Percentiles rank a stretch among this genome's conserved stretches.
Conservation (phyloP, 768 basidiomycete species). For the Xanthoconium stramineum region DNA sequence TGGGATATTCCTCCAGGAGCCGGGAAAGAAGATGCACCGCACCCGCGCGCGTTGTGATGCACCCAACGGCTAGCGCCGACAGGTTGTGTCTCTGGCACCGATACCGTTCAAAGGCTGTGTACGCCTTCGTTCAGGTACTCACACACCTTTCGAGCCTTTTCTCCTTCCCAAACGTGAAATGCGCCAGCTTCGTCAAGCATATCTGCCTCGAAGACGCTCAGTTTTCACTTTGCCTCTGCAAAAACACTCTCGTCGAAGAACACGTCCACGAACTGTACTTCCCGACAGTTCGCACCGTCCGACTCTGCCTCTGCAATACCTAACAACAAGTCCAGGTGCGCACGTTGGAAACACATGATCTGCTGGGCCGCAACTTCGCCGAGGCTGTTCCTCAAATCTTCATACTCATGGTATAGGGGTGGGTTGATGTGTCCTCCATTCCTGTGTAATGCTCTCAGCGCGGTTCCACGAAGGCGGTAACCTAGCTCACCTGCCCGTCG, state of each 20-base stretch:
- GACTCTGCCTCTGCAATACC: constrained; percentile 31
- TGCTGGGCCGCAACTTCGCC: constrained; percentile 39
- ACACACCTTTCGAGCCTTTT: constrained; percentile 35
- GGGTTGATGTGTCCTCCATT: constrained; percentile 54
- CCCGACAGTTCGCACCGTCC: constrained; percentile 27
- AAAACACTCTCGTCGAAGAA: constrained; percentile 34
- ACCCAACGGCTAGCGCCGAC: constrained; percentile 43
- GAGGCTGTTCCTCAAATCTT: constrained; percentile 33
- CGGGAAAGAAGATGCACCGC: constrained; percentile 61
- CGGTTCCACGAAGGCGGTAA: neutral
- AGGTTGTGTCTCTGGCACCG: constrained; percentile 48
- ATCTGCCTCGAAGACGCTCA: constrained; percentile 46
- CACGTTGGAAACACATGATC: constrained; percentile 39
- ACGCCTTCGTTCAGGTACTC: neutral
- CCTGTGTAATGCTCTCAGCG: constrained; percentile 21
- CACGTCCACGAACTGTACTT: constrained; percentile 33
- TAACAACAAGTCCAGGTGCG: constrained; percentile 34
- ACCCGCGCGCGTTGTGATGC: constrained; percentile 52
- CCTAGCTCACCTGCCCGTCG: constrained; percentile 44
- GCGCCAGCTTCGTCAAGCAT: constrained; percentile 45
- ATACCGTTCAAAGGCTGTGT: neutral
- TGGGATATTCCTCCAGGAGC: constrained; percentile 47
- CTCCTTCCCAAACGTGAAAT: constrained; percentile 29
- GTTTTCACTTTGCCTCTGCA: constrained; percentile 38
- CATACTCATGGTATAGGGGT: constrained; percentile 46